Percentiles rank a stretch among this genome's conserved stretches.
These are phyloP conservation scores for Avicennia marina DNA, from an alignment of 257 asterid genomes.

Conservation along the genomic window DNA sequence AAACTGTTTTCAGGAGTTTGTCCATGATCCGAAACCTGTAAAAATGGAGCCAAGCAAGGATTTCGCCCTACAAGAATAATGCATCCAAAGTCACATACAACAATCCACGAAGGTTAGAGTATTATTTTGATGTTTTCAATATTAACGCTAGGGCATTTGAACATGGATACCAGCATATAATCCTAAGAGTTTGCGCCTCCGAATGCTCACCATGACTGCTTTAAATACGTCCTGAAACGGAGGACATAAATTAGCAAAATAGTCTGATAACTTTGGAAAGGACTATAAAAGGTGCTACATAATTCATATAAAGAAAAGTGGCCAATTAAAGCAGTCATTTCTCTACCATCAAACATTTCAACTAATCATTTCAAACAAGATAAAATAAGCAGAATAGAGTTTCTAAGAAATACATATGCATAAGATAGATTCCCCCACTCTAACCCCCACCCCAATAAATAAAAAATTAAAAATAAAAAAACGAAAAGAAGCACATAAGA, in stretches of 20 bases:
- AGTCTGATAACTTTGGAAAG: neutral
- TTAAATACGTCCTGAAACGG: conserved; percentile 21
- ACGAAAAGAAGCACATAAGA: neutral
- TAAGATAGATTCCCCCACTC: too few relatives aligned
- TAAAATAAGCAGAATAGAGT: too few relatives aligned
- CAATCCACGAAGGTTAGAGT: neutral
- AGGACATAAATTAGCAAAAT: conserved; percentile 9
- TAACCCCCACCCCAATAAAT: neutral
- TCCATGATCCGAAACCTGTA: conserved; percentile 38
- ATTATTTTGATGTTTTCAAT: neutral
- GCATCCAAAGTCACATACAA: neutral
- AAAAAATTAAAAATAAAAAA: neutral
- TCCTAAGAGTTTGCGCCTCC: conserved; percentile 52
- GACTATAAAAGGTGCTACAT: neutral
- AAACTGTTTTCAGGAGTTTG: conserved; percentile 21
- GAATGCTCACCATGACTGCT: conserved; percentile 44
- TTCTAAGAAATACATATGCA: too few relatives aligned
- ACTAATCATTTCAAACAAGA: too few relatives aligned
- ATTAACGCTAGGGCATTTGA: neutral
- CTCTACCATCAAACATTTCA: too few relatives aligned
- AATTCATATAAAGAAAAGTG: neutral
- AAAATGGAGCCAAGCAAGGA: conserved; percentile 35
- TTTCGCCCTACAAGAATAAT: conserved; percentile 31
- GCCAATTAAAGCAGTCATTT: too few relatives aligned
- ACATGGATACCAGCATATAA: conserved; percentile 41